phyloP scores from a whole-genome alignment of 1,139 yeast genomes.

The Geotrichum europaeum region DNA sequence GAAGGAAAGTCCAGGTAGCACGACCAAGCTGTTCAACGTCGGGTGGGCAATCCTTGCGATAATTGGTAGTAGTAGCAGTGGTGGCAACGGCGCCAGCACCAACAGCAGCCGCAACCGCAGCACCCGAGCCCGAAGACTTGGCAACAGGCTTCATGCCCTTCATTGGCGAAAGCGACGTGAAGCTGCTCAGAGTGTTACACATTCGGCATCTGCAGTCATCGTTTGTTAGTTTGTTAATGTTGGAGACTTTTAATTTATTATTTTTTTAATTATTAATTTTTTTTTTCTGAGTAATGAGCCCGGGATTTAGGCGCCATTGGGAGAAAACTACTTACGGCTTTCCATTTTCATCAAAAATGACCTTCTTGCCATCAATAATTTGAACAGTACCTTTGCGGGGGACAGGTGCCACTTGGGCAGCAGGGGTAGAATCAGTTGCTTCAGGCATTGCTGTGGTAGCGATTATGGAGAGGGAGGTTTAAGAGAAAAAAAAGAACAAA shows the following conservation, averaged over 20 bases:
- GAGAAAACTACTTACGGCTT: slow-evolving; percentile 59
- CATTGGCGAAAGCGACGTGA: slow-evolving; percentile 40
- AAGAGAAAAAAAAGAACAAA: not conserved
- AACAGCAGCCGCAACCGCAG: slow-evolving; percentile 21
- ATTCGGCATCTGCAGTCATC: slow-evolving; percentile 61
- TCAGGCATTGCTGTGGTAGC: slow-evolving; percentile 2
- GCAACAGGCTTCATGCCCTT: not conserved
- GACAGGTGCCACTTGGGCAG: slow-evolving; percentile 1
- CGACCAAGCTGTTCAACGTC: slow-evolving; percentile 78
- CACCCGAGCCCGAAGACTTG: slow-evolving; percentile 13
- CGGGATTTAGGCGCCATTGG: not conserved
- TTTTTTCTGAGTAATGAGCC: not conserved
- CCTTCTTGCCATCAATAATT: slow-evolving; percentile 50
- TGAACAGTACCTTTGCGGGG: slow-evolving; percentile 17
- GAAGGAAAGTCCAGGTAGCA: slow-evolving; percentile 89
- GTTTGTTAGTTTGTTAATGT: not conserved
- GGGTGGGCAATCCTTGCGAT: slow-evolving; percentile 48
- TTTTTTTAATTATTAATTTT: not conserved
- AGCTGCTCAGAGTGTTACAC: slow-evolving; percentile 73
- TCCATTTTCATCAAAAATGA: slow-evolving; percentile 79
- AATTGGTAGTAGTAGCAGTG: slow-evolving; percentile 7
- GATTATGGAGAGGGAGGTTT: not conserved
- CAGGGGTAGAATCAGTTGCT: not conserved
- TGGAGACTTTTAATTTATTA: not conserved
- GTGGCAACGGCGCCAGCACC: slow-evolving; percentile 19